phyloP scores from a whole-genome alignment of 2,329 filamentous ascomycete species.

The Pseudonectria foliicola region DNA sequence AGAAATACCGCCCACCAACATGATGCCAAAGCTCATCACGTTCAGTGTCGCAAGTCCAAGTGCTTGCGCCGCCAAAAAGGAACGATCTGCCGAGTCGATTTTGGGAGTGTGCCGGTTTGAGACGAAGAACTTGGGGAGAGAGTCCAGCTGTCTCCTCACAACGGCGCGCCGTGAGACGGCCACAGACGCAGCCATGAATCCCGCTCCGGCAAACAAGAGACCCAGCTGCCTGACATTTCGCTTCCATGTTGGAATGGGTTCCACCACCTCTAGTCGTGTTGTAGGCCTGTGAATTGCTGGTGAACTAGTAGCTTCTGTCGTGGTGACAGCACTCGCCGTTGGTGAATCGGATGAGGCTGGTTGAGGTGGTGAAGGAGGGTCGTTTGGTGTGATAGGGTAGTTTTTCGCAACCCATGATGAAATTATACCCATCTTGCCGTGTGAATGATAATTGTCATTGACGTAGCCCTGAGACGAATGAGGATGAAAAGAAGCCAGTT shows the following conservation, averaged over 20 bases:
- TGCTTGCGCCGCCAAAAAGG: constrained; percentile 70
- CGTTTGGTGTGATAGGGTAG: not conserved
- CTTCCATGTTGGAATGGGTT: constrained; percentile 35
- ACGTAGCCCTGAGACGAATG: not conserved
- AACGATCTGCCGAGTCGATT: constrained; percentile 24
- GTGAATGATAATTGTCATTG: not conserved
- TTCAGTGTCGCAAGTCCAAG: constrained; percentile 84
- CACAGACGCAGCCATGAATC: constrained; percentile 67
- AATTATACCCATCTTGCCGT: not conserved
- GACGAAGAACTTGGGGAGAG: constrained; percentile 65
- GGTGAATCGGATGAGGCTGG: not conserved
- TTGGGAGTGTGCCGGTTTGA: constrained; percentile 38
- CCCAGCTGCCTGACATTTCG: constrained; percentile 53
- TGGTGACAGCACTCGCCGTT: constrained; percentile 13
- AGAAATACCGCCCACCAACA: constrained; percentile 64
- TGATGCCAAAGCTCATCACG: constrained; percentile 66
- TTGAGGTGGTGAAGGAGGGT: not conserved
- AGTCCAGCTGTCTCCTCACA: constrained; percentile 50
- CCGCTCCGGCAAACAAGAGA: constrained; percentile 66
- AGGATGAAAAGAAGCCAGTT: not conserved
- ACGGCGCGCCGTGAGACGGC: constrained; percentile 66
- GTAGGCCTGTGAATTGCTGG: constrained; percentile 10
- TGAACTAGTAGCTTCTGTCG: constrained; percentile 10
- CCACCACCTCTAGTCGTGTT: constrained; percentile 13
- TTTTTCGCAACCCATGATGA: too few species aligned